Evolutionary conservation across 164 flowering plant species (phyloP).

Genomic region (Amborella trichopoda): DNA sequence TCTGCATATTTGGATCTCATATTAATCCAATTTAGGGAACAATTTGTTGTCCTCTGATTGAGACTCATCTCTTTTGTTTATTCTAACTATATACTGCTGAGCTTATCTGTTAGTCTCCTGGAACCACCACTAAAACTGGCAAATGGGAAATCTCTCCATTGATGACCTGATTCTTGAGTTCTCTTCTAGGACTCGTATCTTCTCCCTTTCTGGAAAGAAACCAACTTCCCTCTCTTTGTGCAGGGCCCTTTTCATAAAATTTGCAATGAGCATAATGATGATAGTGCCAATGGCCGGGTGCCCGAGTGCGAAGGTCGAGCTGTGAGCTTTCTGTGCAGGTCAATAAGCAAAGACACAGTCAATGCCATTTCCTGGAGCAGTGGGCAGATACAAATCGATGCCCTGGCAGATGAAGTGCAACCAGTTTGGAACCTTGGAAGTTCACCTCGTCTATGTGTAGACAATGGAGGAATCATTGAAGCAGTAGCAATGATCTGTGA

Average conservation of each 20-base stretch:
- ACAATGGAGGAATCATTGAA: conserved; percentile 32
- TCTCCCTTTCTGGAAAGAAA: background rate
- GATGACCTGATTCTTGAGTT: background rate
- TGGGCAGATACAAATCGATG: conserved; percentile 86
- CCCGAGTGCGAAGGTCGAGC: conserved; percentile 70
- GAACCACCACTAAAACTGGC: too few relatives aligned
- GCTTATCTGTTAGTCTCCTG: too few relatives aligned
- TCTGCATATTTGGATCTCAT: too few relatives aligned
- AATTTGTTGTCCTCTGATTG: too few relatives aligned
- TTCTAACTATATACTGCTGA: too few relatives aligned
- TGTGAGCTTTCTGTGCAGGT: conserved; percentile 60
- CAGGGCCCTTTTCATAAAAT: conserved; percentile 81
- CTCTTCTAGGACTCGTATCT: background rate
- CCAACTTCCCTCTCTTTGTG: background rate
- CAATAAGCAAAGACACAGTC: conserved; percentile 72
- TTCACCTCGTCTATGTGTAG: conserved; percentile 57
- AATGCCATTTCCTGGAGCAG: conserved; percentile 82
- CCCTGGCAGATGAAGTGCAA: conserved; percentile 89
- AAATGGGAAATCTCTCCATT: background rate
- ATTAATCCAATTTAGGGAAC: too few relatives aligned
- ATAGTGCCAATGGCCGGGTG: conserved; percentile 20
- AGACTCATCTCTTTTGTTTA: too few relatives aligned
- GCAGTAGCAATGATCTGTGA: conserved; percentile 95
- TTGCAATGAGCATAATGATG: conserved; percentile 26
- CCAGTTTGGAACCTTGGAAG: conserved; percentile 68